Conservation (phyloP, 176 grass and related monocot species). For the Rhynchospora pubera region DNA sequence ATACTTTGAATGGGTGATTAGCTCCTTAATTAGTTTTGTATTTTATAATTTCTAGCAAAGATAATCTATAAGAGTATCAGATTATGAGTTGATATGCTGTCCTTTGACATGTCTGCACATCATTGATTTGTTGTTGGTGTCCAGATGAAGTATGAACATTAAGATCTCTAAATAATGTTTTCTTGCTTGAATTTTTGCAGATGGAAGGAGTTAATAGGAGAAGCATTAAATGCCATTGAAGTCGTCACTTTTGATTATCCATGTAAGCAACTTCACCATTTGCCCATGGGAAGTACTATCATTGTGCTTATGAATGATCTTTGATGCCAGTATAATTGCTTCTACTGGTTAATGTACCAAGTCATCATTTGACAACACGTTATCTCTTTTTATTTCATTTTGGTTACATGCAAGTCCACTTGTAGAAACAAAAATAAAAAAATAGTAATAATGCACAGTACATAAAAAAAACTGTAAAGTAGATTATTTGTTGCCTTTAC, state of each 20-base stretch:
- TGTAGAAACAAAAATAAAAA: background rate
- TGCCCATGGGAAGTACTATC: background rate
- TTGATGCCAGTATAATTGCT: background rate
- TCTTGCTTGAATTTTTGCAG: conserved; percentile 16
- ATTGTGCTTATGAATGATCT: background rate
- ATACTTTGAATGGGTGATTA: background rate
- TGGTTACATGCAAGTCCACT: background rate
- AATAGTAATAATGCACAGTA: too few relatives aligned
- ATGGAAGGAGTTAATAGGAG: conserved; percentile 65
- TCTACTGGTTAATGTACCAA: background rate
- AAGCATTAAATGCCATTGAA: conserved; percentile 43
- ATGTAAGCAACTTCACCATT: conserved; percentile 39
- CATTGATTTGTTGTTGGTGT: background rate
- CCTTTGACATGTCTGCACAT: background rate
- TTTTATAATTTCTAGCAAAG: background rate
- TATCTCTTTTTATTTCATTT: background rate
- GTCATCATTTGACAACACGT: background rate
- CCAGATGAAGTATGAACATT: background rate
- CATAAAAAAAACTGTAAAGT: too few relatives aligned
- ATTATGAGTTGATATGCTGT: background rate
- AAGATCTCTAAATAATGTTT: conserved; percentile 2
- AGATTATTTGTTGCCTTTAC: conserved; percentile 3
- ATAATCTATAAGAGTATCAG: background rate
- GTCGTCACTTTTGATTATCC: conserved; percentile 90
- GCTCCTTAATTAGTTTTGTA: background rate